phyloP scores from a whole-genome alignment of 202 grass and related monocot species.

The Eragrostis tef region DNA sequence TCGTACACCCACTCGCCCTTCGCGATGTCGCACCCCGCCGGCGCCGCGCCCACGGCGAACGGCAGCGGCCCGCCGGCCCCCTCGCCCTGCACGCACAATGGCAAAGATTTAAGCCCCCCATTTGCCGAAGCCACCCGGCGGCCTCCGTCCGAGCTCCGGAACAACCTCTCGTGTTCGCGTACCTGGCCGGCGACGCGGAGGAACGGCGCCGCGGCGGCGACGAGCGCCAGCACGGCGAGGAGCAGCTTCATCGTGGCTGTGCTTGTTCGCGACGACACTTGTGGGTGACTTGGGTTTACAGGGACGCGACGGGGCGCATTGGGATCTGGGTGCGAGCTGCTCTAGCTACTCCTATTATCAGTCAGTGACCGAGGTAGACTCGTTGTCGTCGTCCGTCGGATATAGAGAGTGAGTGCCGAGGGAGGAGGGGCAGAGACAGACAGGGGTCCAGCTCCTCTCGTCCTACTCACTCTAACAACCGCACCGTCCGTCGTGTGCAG shows the following conservation, averaged over 20 bases:
- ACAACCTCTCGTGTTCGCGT: background rate
- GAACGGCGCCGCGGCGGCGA: slow-evolving; percentile 25
- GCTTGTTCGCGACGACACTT: background rate
- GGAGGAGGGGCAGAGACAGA: background rate
- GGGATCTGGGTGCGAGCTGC: slow-evolving; percentile 40
- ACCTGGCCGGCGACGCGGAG: slow-evolving; percentile 38
- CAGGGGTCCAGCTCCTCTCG: background rate
- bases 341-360: background rate
- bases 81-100: background rate
- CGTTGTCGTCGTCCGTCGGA: background rate
- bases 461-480: slow-evolving; percentile 32
- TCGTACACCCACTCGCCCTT: slow-evolving; percentile 77
- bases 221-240: slow-evolving; percentile 42
- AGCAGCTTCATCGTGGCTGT: slow-evolving; percentile 40
- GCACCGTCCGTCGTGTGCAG: slow-evolving; percentile 12
- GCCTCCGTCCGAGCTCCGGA: too few relatives aligned
- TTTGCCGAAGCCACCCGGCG: background rate
- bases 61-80: slow-evolving; percentile 46
- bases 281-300: background rate
- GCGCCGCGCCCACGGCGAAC: slow-evolving; percentile 60
- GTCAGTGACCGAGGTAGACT: slow-evolving; percentile 7
- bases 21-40: slow-evolving; percentile 64
- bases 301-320: slow-evolving; percentile 22
- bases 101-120: background rate
- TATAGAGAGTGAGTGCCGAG: slow-evolving; percentile 23